These are phyloP conservation scores for Calamus simplicifolius DNA, from an alignment of 176 grass and related monocot genomes.

Conservation along the genomic window DNA sequence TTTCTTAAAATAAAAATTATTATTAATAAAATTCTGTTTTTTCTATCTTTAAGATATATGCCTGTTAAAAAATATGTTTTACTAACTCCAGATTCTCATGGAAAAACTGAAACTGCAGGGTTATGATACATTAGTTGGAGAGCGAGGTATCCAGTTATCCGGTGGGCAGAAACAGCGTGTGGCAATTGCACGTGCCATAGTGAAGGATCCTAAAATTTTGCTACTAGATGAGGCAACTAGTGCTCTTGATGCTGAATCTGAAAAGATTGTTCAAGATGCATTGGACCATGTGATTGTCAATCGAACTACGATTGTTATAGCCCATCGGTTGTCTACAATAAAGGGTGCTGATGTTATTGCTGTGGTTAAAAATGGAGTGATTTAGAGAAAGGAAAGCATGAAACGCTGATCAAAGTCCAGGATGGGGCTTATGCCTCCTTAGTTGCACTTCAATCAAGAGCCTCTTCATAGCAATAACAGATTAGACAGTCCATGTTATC, in stretches of 20 bases:
- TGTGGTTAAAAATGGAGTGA: slow-evolving; percentile 66
- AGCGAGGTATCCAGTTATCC: slow-evolving; percentile 79
- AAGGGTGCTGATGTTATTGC: slow-evolving; percentile 69
- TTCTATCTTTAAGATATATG: too few relatives aligned
- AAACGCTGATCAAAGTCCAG: slow-evolving; percentile 80
- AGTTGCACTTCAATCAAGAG: slow-evolving; percentile 69
- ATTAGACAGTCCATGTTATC: background rate
- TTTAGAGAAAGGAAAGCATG: slow-evolving; percentile 94
- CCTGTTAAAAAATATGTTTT: too few relatives aligned
- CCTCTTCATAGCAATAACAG: slow-evolving; percentile 13
- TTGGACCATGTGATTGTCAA: slow-evolving; percentile 75
- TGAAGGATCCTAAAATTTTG: slow-evolving; percentile 77
- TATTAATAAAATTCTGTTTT: too few relatives aligned
- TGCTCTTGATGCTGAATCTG: slow-evolving; percentile 93
- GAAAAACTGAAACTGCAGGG: slow-evolving; percentile 32
- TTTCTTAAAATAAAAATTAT: too few relatives aligned
- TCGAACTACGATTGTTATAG: slow-evolving; percentile 76
- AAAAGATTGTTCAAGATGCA: slow-evolving; percentile 81
- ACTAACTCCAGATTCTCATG: too few relatives aligned
- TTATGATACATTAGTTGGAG: slow-evolving; percentile 81
- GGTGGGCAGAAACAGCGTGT: slow-evolving; percentile 93
- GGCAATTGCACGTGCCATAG: slow-evolving; percentile 77
- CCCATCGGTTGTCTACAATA: slow-evolving; percentile 78
- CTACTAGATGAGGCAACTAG: slow-evolving; percentile 93
- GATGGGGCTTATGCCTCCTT: slow-evolving; percentile 94